Evolutionary conservation across 345 rosid species (phyloP), one percentile per base, ranked within the genome.

Genomic region (Kernera saxatilis): DNA sequence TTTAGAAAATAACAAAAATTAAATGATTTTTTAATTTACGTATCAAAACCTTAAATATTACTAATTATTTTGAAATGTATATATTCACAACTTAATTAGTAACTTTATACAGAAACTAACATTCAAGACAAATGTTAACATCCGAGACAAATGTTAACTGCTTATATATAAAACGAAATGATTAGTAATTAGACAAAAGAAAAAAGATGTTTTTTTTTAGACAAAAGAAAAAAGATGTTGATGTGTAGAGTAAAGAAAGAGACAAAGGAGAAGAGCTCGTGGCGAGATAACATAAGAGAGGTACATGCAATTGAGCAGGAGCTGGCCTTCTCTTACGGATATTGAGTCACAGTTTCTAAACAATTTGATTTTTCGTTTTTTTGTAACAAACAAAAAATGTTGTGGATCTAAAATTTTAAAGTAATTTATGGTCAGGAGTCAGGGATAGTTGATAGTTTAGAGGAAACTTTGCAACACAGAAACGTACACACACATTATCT

Each of bases 221-320:
- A 43, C n/a, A 2, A 23, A 23, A 69, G 55, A 53, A 58, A 9
- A n/a, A 18, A 4, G 3, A 36, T 2, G n/a, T 11, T 48, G 50
- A 27, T 52, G 51, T 66, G 50, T 40, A 69, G 64, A 43, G 22
- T 3, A 23, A 23, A 69, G 55, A 53, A 58, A 9, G 32, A 39
- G 60, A 36, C 48, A 27, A 57, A 25, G 14, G 29, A 9, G 41
- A 39, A 18, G 75, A 48, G 18, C 32, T 60, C 52, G 75, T 70
- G 75, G 75, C 75, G 9, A 51, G 5, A 39, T 11, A 29, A 60
- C 10, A 50, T 13, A 50, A 60, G 75, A 50, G 21, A 27, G 25
- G 33, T 36, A 39, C 69, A 71, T 61, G 75, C 69, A 71, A 27
- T 0, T 14, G 43, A 50, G 68, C 27, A 50, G 67, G 68, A 70